A percentile compares a stretch with the other conserved stretches of the same genome.
phyloP scores from a whole-genome alignment of 495 filamentous ascomycete species.

The Xylaria bambusicola region DNA sequence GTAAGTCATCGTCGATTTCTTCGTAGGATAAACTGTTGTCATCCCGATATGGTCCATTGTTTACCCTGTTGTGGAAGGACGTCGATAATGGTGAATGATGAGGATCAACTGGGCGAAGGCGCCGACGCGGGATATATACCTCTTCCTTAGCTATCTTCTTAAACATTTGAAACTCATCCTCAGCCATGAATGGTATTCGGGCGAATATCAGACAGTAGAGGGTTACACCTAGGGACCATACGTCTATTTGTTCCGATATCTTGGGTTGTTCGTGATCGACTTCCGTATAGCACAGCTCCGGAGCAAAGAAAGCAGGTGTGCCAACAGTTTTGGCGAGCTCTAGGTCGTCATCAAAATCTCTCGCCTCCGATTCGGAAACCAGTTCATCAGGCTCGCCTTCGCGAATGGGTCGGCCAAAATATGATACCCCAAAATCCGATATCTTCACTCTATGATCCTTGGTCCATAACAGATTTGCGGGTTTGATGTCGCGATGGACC shows the following conservation, averaged over 20 bases:
- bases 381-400: conserved; percentile 77
- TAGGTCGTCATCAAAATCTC: conserved; percentile 83
- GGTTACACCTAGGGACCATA: conserved; percentile 96
- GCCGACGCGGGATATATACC: conserved; percentile 78
- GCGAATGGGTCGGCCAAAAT: conserved; percentile 81
- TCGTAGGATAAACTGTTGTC: conserved; percentile 81
- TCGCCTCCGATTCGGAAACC: conserved; percentile 78
- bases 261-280: conserved; percentile 50
- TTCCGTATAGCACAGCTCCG: conserved; percentile 91
- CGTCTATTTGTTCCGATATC: conserved; percentile 74
- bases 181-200: conserved; percentile 86
- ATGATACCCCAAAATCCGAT: conserved; percentile 99
- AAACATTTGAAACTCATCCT: conserved; percentile 89
- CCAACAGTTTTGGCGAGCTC: conserved; percentile 97
- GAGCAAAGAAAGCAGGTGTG: conserved; percentile 96
- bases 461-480: conserved; percentile 92
- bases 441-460: conserved; percentile 89
- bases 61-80: conserved; percentile 57
- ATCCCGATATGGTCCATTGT: conserved; percentile 50
- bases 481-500: conserved; percentile 98
- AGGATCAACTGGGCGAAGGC: conserved; percentile 75
- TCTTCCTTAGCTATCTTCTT: conserved; percentile 86
- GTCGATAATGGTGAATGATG: conserved; percentile 49
- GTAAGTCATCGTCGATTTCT: conserved; percentile 76
- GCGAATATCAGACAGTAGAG: conserved; percentile 94